Base-by-base conservation (phyloP, 495 filamentous ascomycete species). In the Eremomyces bilateralis region DNA sequence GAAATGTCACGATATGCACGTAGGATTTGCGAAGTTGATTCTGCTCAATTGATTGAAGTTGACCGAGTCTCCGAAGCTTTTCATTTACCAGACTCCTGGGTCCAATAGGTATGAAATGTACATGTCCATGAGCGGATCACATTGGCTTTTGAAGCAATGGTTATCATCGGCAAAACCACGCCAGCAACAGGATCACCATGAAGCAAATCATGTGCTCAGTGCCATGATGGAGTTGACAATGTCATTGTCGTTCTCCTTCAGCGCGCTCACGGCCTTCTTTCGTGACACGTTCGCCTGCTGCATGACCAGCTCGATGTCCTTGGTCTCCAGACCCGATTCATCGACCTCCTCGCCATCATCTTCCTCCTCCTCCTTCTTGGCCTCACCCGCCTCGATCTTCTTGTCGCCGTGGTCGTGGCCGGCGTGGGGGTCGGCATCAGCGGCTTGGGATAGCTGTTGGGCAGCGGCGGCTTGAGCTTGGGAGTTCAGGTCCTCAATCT, bases 151-250 rank as follows among this genome's bases (percentile, higher is more conserved):
- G n/a, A n/a, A n/a, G n/a, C n/a, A n/a, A n/a, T n/a, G n/a, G n/a
- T n/a, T n/a, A n/a, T n/a, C n/a, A n/a, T n/a, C n/a, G n/a, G n/a
- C n/a, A n/a, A n/a, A n/a, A n/a, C n/a, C n/a, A n/a, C n/a, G n/a
- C n/a, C n/a, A n/a, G n/a, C n/a, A n/a, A n/a, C n/a, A n/a, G n/a
- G n/a, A n/a, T n/a, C n/a, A n/a, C n/a, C n/a, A n/a, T n/a, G n/a
- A n/a, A n/a, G n/a, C n/a, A n/a, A n/a, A n/a, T 27, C 24, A 97
- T 77, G 92, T 77, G 64, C 83, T 93, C 58, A 97, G 66, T 45
- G 85, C 82, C 88, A 97, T 97, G 63, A 97, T 97, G 39, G 85
- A 92, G 71, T 95, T 95, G 60, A 99, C 90, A 62, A 99, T 95
- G 58, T 99, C 90, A 49, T 94, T 92, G 61, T 94, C 82, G 57